Evolutionary conservation across 2,329 filamentous ascomycete genomes (phyloP).

Genomic region (Knufia fluminis): DNA sequence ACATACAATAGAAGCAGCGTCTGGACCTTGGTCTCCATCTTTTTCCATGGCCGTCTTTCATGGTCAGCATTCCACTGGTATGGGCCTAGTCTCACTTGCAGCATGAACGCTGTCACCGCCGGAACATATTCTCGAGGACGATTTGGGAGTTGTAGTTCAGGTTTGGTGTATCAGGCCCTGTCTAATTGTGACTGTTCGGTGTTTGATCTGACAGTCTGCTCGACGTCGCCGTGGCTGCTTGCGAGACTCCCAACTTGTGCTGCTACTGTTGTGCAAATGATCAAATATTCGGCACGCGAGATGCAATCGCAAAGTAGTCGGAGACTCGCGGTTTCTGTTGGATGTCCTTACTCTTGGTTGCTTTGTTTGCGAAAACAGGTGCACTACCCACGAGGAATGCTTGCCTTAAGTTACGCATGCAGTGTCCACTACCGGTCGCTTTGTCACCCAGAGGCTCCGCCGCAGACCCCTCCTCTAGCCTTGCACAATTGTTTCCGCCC

Average conservation of each 20-base stretch:
- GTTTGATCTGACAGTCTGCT: too few species aligned
- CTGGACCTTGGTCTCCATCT: conserved; percentile 15
- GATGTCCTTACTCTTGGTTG: too few species aligned
- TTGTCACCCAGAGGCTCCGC: conserved; percentile 7
- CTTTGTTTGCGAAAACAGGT: neutral
- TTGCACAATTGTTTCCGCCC: conserved; percentile 20
- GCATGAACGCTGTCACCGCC: neutral
- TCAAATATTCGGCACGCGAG: too few species aligned
- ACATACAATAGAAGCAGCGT: conserved; percentile 7
- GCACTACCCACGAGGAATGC: neutral
- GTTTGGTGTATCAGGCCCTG: neutral
- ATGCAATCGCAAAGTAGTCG: too few species aligned
- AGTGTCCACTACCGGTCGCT: neutral
- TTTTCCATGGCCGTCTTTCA: conserved; percentile 14
- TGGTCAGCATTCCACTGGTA: conserved; percentile 5
- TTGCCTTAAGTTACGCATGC: neutral
- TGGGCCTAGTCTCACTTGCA: neutral
- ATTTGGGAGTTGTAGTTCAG: neutral
- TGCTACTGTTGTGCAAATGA: too few species aligned
- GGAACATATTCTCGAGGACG: neutral
- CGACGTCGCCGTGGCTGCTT: too few species aligned
- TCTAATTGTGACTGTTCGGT: neutral
- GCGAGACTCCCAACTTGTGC: too few species aligned
- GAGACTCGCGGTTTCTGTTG: too few species aligned
- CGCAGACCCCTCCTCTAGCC: conserved; percentile 18